phyloP scores from a whole-genome alignment of 768 basidiomycete genomes.

The Mycena latifolia region DNA sequence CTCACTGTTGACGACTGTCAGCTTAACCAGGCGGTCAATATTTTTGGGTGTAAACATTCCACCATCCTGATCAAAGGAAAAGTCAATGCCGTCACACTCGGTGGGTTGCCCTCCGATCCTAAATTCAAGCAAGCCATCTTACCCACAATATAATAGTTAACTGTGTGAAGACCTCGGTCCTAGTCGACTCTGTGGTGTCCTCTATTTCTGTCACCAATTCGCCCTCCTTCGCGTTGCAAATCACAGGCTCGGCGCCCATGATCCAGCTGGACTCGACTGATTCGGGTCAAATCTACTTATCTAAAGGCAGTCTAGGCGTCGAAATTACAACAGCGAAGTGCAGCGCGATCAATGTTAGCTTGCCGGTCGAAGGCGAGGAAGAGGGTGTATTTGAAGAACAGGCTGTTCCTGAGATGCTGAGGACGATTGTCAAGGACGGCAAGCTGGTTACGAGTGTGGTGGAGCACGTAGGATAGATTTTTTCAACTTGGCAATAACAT shows the following conservation, averaged over 20 bases:
- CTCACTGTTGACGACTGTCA: constrained; percentile 83
- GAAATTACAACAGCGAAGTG: constrained; percentile 97
- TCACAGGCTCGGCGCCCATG: constrained; percentile 91
- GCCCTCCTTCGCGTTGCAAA: constrained; percentile 93
- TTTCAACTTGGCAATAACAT: not conserved
- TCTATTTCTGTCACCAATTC: constrained; percentile 90
- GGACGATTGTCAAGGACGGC: constrained; percentile 82
- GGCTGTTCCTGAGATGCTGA: constrained; percentile 96
- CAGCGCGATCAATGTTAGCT: constrained; percentile 89
- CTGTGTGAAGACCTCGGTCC: constrained; percentile 87
- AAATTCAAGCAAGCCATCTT: not conserved
- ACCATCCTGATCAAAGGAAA: constrained; percentile 92
- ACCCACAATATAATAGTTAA: constrained; percentile 67
- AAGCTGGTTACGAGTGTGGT: constrained; percentile 91
- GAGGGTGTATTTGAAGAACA: constrained; percentile 93
- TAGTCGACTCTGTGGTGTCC: constrained; percentile 95
- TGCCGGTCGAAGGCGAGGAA: constrained; percentile 90
- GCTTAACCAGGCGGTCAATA: constrained; percentile 86
- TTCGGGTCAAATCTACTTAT: constrained; percentile 94
- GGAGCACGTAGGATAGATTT: constrained; percentile 77
- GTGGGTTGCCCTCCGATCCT: constrained; percentile 57
- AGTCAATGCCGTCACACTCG: constrained; percentile 91
- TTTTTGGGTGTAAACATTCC: constrained; percentile 91
- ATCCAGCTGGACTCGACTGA: constrained; percentile 96
- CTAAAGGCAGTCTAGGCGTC: constrained; percentile 77